These are phyloP conservation scores for Warburgia ugandensis DNA, from an alignment of 164 flowering plant species.

Conservation along the genomic window DNA sequence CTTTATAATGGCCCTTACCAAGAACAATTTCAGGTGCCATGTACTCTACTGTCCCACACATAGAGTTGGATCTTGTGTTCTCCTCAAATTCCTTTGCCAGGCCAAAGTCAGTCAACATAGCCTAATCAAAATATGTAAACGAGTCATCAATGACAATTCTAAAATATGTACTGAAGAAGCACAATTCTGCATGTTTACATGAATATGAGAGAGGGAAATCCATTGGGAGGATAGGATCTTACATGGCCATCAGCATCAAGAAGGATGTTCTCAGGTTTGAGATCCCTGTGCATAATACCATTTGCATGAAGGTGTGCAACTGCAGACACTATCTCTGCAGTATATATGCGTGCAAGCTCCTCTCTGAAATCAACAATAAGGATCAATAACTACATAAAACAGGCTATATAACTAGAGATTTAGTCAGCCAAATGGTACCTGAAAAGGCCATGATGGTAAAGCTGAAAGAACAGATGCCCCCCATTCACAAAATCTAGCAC, in stretches of 20 bases:
- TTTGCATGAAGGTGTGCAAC: slow-evolving; percentile 90
- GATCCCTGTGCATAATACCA: slow-evolving; percentile 93
- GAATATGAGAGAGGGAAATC: not conserved
- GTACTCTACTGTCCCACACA: slow-evolving; percentile 90
- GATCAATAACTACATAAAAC: not conserved
- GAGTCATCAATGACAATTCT: not conserved
- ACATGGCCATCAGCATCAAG: slow-evolving; percentile 95
- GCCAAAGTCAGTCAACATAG: slow-evolving; percentile 90
- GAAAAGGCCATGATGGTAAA: slow-evolving; percentile 81
- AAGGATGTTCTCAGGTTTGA: slow-evolving; percentile 92
- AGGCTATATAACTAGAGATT: not conserved
- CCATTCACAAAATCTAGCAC: slow-evolving; percentile 86
- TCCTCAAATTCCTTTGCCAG: slow-evolving; percentile 79
- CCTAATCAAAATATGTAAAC: slow-evolving; percentile 26
- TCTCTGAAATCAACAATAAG: slow-evolving; percentile 39
- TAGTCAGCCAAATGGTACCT: slow-evolving; percentile 42
- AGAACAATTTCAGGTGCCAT: slow-evolving; percentile 93
- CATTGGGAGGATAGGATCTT: slow-evolving; percentile 14
- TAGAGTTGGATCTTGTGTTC: slow-evolving; percentile 69
- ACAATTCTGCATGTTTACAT: not conserved
- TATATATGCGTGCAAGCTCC: slow-evolving; percentile 87
- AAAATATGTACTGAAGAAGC: not conserved
- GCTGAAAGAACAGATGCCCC: slow-evolving; percentile 90
- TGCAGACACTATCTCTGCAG: slow-evolving; percentile 95
- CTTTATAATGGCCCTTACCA: slow-evolving; percentile 89